Evolutionary conservation across 208 protist species (phyloP).

Genomic region (Lotmaria passim): DNA sequence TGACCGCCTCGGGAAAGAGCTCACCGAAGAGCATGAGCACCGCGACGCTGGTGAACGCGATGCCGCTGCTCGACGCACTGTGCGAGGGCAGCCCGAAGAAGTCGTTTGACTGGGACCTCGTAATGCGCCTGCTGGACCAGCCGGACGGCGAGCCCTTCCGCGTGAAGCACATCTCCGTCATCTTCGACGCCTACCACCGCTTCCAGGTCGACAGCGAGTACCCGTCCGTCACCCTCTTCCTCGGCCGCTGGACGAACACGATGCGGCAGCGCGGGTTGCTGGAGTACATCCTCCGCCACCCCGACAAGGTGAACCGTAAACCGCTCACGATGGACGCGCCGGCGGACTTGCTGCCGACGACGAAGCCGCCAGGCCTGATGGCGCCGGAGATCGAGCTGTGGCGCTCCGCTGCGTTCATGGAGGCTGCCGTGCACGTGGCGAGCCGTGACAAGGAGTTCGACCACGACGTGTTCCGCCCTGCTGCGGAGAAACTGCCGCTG

Average conservation of each 20-base stretch:
- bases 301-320: slow-evolving; percentile 81
- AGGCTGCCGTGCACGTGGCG: slow-evolving; percentile 84
- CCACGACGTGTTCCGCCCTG: slow-evolving; percentile 65
- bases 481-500: slow-evolving; percentile 69
- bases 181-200: slow-evolving; percentile 87
- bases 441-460: slow-evolving; percentile 84
- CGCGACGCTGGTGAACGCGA: slow-evolving; percentile 68
- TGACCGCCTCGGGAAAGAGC: slow-evolving; percentile 64
- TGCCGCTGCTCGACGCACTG: slow-evolving; percentile 77
- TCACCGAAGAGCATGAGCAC: slow-evolving; percentile 57
- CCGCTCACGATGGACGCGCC: slow-evolving; percentile 56
- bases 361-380: slow-evolving; percentile 46
- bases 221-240: slow-evolving; percentile 77
- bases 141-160: slow-evolving; percentile 62
- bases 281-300: slow-evolving; percentile 86
- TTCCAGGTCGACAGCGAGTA: slow-evolving; percentile 75
- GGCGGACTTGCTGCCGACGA: slow-evolving; percentile 54
- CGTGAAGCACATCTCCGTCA: slow-evolving; percentile 79
- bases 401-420: slow-evolving; percentile 79
- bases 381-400: slow-evolving; percentile 73
- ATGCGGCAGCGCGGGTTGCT: slow-evolving; percentile 71
- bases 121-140: slow-evolving; percentile 83
- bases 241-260: slow-evolving; percentile 82
- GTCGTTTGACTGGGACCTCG: slow-evolving; percentile 74
- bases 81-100: slow-evolving; percentile 48